These are phyloP conservation scores for Daldinia sp. DNA, from an alignment of 2,329 filamentous ascomycete genomes.

Conservation along the genomic window DNA sequence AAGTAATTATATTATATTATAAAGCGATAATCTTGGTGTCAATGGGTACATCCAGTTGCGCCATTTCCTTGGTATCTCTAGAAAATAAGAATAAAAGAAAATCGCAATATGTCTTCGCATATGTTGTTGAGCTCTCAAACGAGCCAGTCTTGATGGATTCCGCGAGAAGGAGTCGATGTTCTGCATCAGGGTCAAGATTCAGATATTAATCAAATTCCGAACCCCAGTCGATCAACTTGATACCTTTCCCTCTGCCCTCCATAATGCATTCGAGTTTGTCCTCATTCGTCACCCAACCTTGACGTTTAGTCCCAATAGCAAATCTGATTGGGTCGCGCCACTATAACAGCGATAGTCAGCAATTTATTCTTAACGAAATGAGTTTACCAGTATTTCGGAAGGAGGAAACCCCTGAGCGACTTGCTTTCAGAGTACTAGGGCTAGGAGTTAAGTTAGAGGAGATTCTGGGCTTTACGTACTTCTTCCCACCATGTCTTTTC, in stretches of 20 bases:
- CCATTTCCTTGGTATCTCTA: neutral
- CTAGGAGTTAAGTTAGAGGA: neutral
- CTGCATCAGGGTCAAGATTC: neutral
- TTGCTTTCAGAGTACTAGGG: neutral
- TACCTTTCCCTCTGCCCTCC: conserved; percentile 59
- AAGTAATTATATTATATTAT: neutral
- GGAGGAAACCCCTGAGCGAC: neutral
- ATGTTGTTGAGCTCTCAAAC: neutral
- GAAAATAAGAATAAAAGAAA: neutral
- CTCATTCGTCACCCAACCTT: conserved; percentile 64
- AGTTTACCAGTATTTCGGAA: neutral
- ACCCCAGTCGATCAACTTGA: conserved; percentile 59
- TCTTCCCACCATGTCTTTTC: conserved; percentile 69
- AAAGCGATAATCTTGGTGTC: neutral
- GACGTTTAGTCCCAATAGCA: conserved; percentile 53
- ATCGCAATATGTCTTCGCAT: neutral
- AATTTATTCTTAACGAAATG: neutral
- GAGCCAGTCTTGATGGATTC: neutral
- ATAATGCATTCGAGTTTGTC: conserved; percentile 66
- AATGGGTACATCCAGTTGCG: neutral
- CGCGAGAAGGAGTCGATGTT: neutral
- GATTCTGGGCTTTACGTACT: neutral
- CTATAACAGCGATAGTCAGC: conserved; percentile 2
- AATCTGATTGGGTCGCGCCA: conserved; percentile 62
- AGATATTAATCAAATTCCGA: conserved; percentile 48